Percentiles rank a stretch among this genome's conserved stretches.
Conservation (phyloP, 768 basidiomycete genomes). For the Baorangia bicolor region DNA sequence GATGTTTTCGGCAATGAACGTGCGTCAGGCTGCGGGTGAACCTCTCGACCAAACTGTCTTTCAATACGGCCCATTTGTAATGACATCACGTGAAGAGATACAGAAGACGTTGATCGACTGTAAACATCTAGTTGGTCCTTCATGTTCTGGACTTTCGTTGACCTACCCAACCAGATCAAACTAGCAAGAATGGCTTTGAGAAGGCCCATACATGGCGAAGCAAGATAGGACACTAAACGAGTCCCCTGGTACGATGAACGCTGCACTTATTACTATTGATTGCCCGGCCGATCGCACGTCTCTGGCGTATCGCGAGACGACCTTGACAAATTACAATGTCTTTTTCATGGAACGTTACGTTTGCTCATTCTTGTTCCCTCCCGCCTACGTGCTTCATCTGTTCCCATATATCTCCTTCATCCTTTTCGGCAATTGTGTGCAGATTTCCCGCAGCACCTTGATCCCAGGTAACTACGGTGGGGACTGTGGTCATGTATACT, state of each 20-base stretch:
- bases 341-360: not conserved
- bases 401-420: conserved; percentile 69
- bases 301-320: not conserved
- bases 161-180: conserved; percentile 50
- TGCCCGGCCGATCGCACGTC: not conserved
- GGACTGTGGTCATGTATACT: conserved; percentile 57
- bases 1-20: conserved; percentile 1
- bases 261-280: not conserved
- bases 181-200: conserved; percentile 86
- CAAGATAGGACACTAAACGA: conserved; percentile 53
- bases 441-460: conserved; percentile 26
- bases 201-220: conserved; percentile 86
- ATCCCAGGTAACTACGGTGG: conserved; percentile 68
- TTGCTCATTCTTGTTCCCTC: conserved; percentile 30
- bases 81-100: conserved; percentile 80
- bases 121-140: conserved; percentile 34
- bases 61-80: conserved; percentile 87
- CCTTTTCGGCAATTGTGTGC: conserved; percentile 24
- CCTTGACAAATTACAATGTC: not conserved
- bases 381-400: conserved; percentile 55
- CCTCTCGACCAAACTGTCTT: conserved; percentile 86
- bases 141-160: not conserved
- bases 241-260: not conserved
- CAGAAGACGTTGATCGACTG: conserved; percentile 81
- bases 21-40: conserved; percentile 70